A percentile compares a stretch with the other conserved stretches of the same genome.
phyloP scores from a whole-genome alignment of 805 yeast genomes.

The Candida nanaspora region DNA sequence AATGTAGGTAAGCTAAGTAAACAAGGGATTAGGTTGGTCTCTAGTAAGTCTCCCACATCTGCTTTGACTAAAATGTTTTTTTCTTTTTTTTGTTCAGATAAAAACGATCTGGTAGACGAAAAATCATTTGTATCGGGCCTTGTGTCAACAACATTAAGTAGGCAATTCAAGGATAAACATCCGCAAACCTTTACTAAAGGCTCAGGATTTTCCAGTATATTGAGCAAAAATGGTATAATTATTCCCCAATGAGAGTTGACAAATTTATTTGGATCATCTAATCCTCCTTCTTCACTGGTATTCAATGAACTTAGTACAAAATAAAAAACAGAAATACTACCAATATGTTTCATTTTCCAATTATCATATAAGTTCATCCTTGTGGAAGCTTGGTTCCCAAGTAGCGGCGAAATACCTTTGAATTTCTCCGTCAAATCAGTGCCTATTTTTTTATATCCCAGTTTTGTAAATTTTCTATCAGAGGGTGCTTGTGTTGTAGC shows the following conservation, averaged over 20 bases:
- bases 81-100: neutral
- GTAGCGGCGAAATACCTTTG: conserved; percentile 11
- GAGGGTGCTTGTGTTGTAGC: neutral
- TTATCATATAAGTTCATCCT: conserved; percentile 10
- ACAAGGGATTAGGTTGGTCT: conserved; percentile 18
- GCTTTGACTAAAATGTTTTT: conserved; percentile 16
- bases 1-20: conserved; percentile 22
- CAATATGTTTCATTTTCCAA: conserved; percentile 12
- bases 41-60: conserved; percentile 15
- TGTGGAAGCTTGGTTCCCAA: conserved; percentile 10
- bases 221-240: conserved; percentile 18
- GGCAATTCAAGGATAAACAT: conserved; percentile 5
- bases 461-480: neutral
- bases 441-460: neutral
- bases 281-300: neutral
- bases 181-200: conserved; percentile 17
- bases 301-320: conserved; percentile 3
- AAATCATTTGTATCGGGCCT: neutral
- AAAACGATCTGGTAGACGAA: neutral
- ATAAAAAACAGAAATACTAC: conserved; percentile 7
- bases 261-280: neutral
- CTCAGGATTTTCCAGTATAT: conserved; percentile 23
- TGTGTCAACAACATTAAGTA: conserved; percentile 6
- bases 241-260: conserved; percentile 19
- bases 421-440: conserved; percentile 1